Base-by-base conservation (phyloP, 768 basidiomycete species). In the Mrakia hoshinonis region DNA sequence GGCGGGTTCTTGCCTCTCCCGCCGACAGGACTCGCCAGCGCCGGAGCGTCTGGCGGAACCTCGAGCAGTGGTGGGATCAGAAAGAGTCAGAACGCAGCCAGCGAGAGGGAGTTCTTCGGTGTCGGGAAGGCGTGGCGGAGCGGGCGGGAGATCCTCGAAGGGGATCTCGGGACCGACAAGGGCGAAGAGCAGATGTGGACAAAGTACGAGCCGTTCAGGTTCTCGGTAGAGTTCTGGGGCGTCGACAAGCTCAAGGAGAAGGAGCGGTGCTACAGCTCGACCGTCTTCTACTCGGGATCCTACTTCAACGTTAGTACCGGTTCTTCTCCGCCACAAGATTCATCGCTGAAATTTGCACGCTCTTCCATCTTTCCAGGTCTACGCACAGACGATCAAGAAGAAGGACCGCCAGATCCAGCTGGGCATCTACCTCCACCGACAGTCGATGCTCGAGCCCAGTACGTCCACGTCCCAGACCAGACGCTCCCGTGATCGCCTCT, bases 211-310 rank as follows among this genome's bases (percentile, higher is more conserved):
- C 93, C 93, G 0, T 89, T 83, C 79, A 74, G 75, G 58, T 79
- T 95, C 77, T 85, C 86, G 11, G 90, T 92, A 65, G 92, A 95
- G 79, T 95, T 95, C 77, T 94, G 90, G 88, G 88, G 89, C 76
- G 84, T 92, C 24, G 87, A 89, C 73, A 80, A 83, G 43, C 83
- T 96, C 48, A 88, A 87, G 70, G 92, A 95, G 81, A 95, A 93
- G 80, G 86, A 86, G 64, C 83, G 91, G 20, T 79, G 90, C 64
- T 87, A 94, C 78, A 91, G 89, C 10, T 86, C 87, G 68, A 96
- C 92, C 3, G 83, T 94, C 67, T 93, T 90, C 86, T 90, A 92
- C 77, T 92, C 89, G 2, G 93, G 93, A 3, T 31, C 38, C 76
- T 93, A 87, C 82, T 43, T 67, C 29, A 29, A 69, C 24, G 54